Evolutionary conservation across 2,329 filamentous ascomycete genomes (phyloP).

Genomic region (Aspergillus sp.): DNA sequence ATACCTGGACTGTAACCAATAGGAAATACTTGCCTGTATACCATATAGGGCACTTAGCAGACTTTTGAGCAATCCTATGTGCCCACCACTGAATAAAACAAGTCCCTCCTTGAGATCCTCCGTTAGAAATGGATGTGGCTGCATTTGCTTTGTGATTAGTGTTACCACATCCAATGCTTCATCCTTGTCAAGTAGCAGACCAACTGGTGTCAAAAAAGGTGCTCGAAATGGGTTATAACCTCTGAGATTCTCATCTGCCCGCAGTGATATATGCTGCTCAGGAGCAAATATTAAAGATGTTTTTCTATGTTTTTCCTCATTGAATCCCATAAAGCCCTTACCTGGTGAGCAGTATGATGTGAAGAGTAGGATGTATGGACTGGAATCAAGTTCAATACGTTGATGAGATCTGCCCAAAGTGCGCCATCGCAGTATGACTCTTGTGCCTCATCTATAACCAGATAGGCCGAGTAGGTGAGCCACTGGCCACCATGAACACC

Average conservation of each 20-base stretch:
- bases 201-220: slow-evolving; percentile 1
- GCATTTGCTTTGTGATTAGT: not conserved
- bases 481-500: slow-evolving; percentile 5
- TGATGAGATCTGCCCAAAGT: slow-evolving; percentile 9
- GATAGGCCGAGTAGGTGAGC: slow-evolving; percentile 3
- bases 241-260: not conserved
- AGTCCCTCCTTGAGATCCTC: slow-evolving; percentile 6
- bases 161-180: slow-evolving; percentile 3
- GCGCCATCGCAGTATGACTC: slow-evolving; percentile 5
- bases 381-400: not conserved
- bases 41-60: not conserved
- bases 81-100: slow-evolving; percentile 4
- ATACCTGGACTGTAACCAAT: not conserved
- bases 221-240: not conserved
- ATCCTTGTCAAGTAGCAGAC: slow-evolving; percentile 5
- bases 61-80: slow-evolving; percentile 4
- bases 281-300: slow-evolving; percentile 3
- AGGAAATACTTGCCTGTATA: not conserved
- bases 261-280: slow-evolving; percentile 5
- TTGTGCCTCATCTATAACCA: slow-evolving; percentile 11
- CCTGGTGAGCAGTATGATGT: slow-evolving; percentile 7
- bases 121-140: slow-evolving; percentile 1
- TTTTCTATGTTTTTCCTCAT: not conserved
- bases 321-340: slow-evolving; percentile 2
- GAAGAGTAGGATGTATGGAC: slow-evolving; percentile 8